A percentile compares a stretch with the other conserved stretches of the same genome.
Evolutionary conservation across 345 rosid species (phyloP).

Genomic region (Lumnitzera racemosa): DNA sequence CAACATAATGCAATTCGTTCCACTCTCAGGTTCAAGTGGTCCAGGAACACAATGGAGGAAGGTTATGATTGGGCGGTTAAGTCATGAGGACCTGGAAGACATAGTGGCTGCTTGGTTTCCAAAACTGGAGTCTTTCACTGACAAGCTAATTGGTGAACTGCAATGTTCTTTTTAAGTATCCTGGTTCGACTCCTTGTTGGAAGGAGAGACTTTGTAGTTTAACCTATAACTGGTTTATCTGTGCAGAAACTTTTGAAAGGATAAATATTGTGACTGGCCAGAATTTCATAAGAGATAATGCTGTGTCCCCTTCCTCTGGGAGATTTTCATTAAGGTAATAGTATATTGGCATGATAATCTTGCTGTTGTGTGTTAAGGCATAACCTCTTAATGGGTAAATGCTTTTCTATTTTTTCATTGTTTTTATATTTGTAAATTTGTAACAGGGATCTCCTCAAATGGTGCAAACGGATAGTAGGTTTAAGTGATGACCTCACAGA

Average conservation of each 20-base stretch:
- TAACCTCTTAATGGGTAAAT: no score
- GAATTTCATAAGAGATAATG: slow-evolving; percentile 25
- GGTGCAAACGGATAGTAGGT: slow-evolving; percentile 76
- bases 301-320: slow-evolving; percentile 26
- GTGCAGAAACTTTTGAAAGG: slow-evolving; percentile 58
- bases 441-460: slow-evolving; percentile 89
- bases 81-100: slow-evolving; percentile 44
- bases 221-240: background rate
- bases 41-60: slow-evolving; percentile 77
- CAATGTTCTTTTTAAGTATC: slow-evolving; percentile 6
- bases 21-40: slow-evolving; percentile 45
- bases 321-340: slow-evolving; percentile 72
- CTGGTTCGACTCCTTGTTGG: background rate
- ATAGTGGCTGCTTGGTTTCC: slow-evolving; percentile 67
- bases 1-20: background rate
- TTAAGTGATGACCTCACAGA: slow-evolving; percentile 14
- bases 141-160: slow-evolving; percentile 64
- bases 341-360: background rate
- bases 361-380: background rate
- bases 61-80: slow-evolving; percentile 68
- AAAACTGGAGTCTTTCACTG: slow-evolving; percentile 46
- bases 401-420: no score
- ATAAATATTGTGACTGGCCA: slow-evolving; percentile 31
- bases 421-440: background rate
- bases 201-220: background rate